Base-by-base conservation (phyloP, 495 filamentous ascomycete genomes). In the Neurospora sublineolata region DNA sequence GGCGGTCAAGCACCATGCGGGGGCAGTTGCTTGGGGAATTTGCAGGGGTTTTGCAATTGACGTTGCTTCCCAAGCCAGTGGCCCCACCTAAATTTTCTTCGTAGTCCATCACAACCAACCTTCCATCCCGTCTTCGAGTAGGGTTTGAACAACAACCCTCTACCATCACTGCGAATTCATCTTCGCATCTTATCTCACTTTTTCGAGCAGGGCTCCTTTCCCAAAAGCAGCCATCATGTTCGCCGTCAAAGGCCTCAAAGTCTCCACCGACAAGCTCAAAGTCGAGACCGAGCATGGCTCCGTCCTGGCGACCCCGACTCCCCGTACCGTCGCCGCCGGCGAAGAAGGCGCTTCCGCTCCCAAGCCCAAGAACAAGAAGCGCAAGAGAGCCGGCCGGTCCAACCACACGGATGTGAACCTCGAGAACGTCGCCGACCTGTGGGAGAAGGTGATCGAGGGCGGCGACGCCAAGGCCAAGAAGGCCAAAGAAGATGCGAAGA, bases 231-330 rank as follows among this genome's bases (percentile, higher is more conserved):
- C 23, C 72, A 72, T 20, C 73, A 97, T 99, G 95, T 99, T 99
- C 79, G 89, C 94, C 5, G 94, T 97, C 69, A 91, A 91, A 74
- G 95, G 94, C 73, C 97, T 94, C 92, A 91, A 91, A 27, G 83
- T 97, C 36, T 86, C 92, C 72, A 85, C 89, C 69, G 86, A 88
- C 75, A 83, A 83, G 67, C 87, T 94, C 68, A 92, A 91, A 80
- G 80, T 87, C 30, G 93, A 97, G 82, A 85, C 81, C 37, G 84
- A 88, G 23, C 52, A 60, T 60, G 52, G 52, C 52, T 60, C 52
- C 20, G 74, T 67, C 40, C 67, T 60, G 60, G 75, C 68, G 69
- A 72, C 52, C 12, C 52, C 23, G 14, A 30, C 4, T 0, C 23
- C 52, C 52, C 52, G 52, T 33, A 60, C 52, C 23, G 23, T 60